Base-by-base conservation (phyloP, 148 eudicot genomes). In the Tetragonia tetragonoides region DNA sequence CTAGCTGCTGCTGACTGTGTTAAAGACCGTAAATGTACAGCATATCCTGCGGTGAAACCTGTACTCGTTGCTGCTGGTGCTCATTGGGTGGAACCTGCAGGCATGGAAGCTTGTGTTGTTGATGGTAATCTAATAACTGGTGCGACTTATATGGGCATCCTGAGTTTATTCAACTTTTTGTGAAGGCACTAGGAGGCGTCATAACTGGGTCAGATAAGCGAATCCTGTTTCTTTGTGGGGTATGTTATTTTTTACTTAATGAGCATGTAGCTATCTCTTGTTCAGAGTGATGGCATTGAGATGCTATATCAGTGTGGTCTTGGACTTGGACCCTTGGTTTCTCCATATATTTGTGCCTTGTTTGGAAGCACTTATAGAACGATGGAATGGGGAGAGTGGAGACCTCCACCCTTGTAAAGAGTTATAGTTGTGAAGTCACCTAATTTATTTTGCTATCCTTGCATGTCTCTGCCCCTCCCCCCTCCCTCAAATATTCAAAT, bases 161-260 rank as follows among this genome's bases (percentile, higher is more conserved):
- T 4, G 97, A 91, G 82, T 91, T 77, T 85, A 91, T 95, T 74
- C 87, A 86, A 66, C 90, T 77, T 74, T 91, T 95, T 81, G 79
- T 95, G 51, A 90, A 91, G 89, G 99, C 97, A 24, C 85, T 95
- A 40, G 99, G 99, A 76, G 99, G 97, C 74, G 84, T 80, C 64
- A 79, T 95, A 75, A 87, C 79, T 46, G 94, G 97, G 20, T 89
- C 91, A 60, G 85, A 88, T 74, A 95, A 91, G 82, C 78, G 76
- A 57, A 87, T 95, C 78, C 85, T 93, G 16, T 91, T 95, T 78
- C 94, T 95, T 44, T 95, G 99, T 41, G 99, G 99, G 94, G 99
- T 93, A 84, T 87, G 97, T 84, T 63, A 64, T 16, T 39, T 76
- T 24, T 21, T 75, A 14, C 60, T 59, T 34, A 9, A 51, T 34